A percentile compares a stretch with the other conserved stretches of the same genome.
Evolutionary conservation across 108 stramenopile genomes (phyloP).

Genomic region (Mediolabrus comicus): DNA sequence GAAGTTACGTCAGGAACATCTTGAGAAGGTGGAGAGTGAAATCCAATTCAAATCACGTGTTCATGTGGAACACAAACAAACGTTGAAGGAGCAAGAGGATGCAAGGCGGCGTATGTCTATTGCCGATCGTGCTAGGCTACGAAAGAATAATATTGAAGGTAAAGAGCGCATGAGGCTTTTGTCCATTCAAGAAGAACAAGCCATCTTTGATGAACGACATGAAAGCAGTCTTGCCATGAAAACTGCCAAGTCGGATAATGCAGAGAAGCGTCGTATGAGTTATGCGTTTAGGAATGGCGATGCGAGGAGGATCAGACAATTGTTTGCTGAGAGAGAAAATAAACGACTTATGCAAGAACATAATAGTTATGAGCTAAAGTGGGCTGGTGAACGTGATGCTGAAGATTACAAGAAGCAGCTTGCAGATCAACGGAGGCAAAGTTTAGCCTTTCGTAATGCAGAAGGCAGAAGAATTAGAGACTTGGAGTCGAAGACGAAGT

Average conservation of each 20-base stretch:
- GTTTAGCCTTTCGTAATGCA: slow-evolving; percentile 37
- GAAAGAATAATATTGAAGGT: slow-evolving; percentile 66
- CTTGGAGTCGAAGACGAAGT: slow-evolving; percentile 13
- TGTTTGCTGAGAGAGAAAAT: slow-evolving; percentile 44
- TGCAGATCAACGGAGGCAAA: slow-evolving; percentile 44
- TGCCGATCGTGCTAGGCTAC: slow-evolving; percentile 56
- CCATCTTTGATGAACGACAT: slow-evolving; percentile 62
- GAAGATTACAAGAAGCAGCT: slow-evolving; percentile 59
- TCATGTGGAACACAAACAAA: slow-evolving; percentile 74
- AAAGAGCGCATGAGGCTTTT: slow-evolving; percentile 50
- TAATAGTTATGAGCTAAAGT: slow-evolving; percentile 61
- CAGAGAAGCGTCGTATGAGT: slow-evolving; percentile 66
- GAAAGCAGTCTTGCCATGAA: slow-evolving; percentile 54
- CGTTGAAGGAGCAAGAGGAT: slow-evolving; percentile 70
- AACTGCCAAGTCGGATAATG: slow-evolving; percentile 35
- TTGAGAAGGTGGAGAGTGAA: slow-evolving; percentile 63
- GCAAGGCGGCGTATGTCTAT: slow-evolving; percentile 63
- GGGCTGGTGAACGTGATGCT: slow-evolving; percentile 74
- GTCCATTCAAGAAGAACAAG: slow-evolving; percentile 60
- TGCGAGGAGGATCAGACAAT: slow-evolving; percentile 53
- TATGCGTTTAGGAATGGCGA: slow-evolving; percentile 74
- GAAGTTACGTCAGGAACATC: slow-evolving; percentile 28
- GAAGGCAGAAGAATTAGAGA: no score
- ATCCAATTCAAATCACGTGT: slow-evolving; percentile 73
- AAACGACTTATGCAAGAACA: slow-evolving; percentile 50